A percentile compares a stretch with the other conserved stretches of the same genome.
phyloP scores from a whole-genome alignment of 1,284 basidiomycete species.

The Puccinia hordei region DNA sequence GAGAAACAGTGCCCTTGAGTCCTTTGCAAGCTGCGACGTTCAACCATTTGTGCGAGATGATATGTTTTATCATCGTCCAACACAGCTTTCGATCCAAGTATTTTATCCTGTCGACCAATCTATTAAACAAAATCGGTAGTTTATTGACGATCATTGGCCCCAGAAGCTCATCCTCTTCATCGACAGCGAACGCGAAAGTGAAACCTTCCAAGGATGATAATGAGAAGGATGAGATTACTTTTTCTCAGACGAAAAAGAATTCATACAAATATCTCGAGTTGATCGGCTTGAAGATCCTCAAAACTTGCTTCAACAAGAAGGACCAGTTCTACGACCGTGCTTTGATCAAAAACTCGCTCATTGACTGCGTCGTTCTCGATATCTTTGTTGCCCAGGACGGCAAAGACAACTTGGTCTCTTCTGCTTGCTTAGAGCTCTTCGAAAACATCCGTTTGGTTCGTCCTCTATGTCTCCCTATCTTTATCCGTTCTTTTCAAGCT shows the following conservation, averaged over 20 bases:
- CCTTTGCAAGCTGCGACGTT: constrained; percentile 56
- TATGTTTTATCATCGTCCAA: constrained; percentile 82
- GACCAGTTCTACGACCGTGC: constrained; percentile 84
- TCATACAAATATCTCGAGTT: constrained; percentile 43
- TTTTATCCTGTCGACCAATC: constrained; percentile 77
- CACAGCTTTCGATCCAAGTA: constrained; percentile 83
- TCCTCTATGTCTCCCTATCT: constrained; percentile 10
- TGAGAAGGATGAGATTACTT: neutral
- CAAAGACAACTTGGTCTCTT: constrained; percentile 87
- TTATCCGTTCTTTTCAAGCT: neutral
- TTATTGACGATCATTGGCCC: constrained; percentile 65
- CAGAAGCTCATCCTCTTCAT: constrained; percentile 88
- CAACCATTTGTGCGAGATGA: constrained; percentile 73
- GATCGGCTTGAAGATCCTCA: constrained; percentile 83
- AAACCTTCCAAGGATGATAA: neutral
- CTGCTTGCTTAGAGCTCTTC: constrained; percentile 92
- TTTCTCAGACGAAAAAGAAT: neutral
- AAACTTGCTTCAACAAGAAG: constrained; percentile 77
- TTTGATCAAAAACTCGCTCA: constrained; percentile 79
- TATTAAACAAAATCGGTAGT: constrained; percentile 73
- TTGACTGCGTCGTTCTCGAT: constrained; percentile 74
- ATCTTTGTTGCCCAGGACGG: constrained; percentile 77
- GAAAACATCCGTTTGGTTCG: constrained; percentile 78
- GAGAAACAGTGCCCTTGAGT: constrained; percentile 48
- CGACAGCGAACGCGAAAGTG: constrained; percentile 67